These are phyloP conservation scores for Hanseniaspora osmophila DNA, from an alignment of 805 yeast species.

Conservation along the genomic window DNA sequence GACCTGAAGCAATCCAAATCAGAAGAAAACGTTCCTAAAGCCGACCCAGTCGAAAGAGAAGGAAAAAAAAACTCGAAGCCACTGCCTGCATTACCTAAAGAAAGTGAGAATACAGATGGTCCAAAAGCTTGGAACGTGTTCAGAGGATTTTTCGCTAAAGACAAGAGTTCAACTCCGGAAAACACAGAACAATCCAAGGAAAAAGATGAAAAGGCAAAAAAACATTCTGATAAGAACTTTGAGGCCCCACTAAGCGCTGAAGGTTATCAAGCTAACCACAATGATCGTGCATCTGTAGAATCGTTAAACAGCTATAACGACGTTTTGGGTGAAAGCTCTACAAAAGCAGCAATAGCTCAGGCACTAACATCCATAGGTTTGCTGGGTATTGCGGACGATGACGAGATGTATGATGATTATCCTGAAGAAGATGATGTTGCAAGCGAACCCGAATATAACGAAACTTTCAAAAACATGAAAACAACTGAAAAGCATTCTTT, in stretches of 20 bases:
- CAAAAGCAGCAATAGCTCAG: not conserved
- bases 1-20: not conserved
- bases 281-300: not conserved
- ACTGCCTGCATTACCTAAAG: too few species aligned
- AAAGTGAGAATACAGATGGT: not conserved
- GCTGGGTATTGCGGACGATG: not conserved
- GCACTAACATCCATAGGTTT: not conserved
- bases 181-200: not conserved
- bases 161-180: not conserved
- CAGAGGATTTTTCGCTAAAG: not conserved
- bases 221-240: not conserved
- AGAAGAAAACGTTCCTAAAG: not conserved
- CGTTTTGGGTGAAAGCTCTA: not conserved
- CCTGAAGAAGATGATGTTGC: not conserved
- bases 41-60: too few species aligned
- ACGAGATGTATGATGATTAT: not conserved
- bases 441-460: too few species aligned
- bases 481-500: not conserved
- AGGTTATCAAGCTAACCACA: not conserved
- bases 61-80: too few species aligned
- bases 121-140: not conserved
- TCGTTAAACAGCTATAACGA: too few species aligned
- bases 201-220: not conserved
- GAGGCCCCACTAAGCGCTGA: not conserved
- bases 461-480: too few species aligned